Evolutionary conservation across 768 basidiomycete genomes (phyloP).

Genomic region (Russula virescens): DNA sequence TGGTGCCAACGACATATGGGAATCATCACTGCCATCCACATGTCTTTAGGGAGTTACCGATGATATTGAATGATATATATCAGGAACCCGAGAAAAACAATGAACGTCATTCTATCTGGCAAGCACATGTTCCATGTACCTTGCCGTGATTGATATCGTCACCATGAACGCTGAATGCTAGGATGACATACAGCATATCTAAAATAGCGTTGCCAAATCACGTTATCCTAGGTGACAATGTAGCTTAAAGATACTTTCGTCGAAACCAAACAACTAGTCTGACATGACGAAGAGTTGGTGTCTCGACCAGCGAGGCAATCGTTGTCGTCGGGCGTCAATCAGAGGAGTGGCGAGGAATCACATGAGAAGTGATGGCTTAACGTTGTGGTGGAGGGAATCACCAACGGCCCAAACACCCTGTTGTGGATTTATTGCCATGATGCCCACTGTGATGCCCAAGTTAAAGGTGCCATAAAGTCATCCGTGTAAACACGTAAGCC

Average conservation of each 20-base stretch:
- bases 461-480: neutral
- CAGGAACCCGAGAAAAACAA: neutral
- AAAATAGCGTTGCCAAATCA: neutral
- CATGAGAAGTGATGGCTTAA: neutral
- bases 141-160: neutral
- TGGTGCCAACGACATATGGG: neutral
- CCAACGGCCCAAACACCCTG: neutral
- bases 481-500: neutral
- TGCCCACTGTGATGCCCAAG: neutral
- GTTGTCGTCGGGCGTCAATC: neutral
- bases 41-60: neutral
- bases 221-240: neutral
- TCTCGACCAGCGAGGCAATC: too few species aligned
- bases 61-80: neutral
- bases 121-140: neutral
- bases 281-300: neutral
- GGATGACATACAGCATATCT: neutral
- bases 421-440: neutral
- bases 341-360: neutral
- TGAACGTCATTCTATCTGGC: neutral
- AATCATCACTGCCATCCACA: neutral
- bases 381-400: neutral
- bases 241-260: neutral
- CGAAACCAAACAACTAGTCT: neutral
- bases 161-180: neutral